Evolutionary conservation across 768 basidiomycete genomes (phyloP), one percentile per base, ranked within the genome.

Genomic region (Lentinula sp.): DNA sequence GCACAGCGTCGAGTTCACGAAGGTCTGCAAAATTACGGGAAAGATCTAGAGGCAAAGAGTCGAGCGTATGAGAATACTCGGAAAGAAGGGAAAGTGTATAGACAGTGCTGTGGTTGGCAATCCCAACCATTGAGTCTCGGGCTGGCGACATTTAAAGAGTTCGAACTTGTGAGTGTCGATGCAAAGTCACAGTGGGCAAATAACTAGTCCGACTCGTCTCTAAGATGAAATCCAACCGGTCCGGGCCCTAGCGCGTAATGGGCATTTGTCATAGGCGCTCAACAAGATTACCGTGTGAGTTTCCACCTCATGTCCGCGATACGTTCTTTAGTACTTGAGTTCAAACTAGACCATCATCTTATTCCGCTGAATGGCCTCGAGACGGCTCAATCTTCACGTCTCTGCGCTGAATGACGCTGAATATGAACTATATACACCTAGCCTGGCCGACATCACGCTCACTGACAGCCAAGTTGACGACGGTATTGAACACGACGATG

Each of bases 1-100:
- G 84, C 62, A 99, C 97, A 61, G 96, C 97, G 73, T 98, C 97
- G 75, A 99, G 91, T 76, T 99, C 97, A 65, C 95, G 91, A 58
- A 99, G 85, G 81, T 99, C 97, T 10, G 90, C 92, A 73, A 97
- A 92, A 74, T 87, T 88, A 73, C 93, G 87, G 12, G 96, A 96
- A 73, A 99, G 87, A 75, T 97, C 94, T 64, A 91, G 82, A 61
- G 96, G 96, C 60, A 98, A 85, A 20, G 94, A 84, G 77, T 97
- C 95, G 72, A 98, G 88, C 32, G 90, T 87, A 73, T 98, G 94
- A 15, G 87, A 87, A 77, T 93, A 94, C 72, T 95, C 92, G 61
- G 83, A 79, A 67, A 94, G 84, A 62, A 92, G 79, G 45, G 84
- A 71, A 64, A 91, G 83, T 7, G 87, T 79, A 74, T 88, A 85